phyloP scores from a whole-genome alignment of 768 basidiomycete genomes.

The Leccinellum luteum region DNA sequence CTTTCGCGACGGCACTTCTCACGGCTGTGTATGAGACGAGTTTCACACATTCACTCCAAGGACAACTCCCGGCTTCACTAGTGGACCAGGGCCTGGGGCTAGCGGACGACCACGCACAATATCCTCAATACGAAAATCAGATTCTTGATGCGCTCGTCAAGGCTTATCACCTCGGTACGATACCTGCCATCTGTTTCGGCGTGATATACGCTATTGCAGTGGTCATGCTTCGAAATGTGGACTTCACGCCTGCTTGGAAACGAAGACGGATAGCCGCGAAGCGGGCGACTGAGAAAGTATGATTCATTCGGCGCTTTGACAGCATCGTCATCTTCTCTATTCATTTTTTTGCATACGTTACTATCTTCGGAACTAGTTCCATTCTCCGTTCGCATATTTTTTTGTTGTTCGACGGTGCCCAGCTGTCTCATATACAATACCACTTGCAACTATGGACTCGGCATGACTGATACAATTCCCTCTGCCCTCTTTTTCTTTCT shows the following conservation, averaged over 20 bases:
- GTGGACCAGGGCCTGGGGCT: slow-evolving; percentile 31
- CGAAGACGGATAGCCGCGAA: slow-evolving; percentile 28
- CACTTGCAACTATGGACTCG: slow-evolving; percentile 13
- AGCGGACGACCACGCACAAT: slow-evolving; percentile 28
- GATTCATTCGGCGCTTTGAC: slow-evolving; percentile 16
- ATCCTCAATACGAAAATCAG: slow-evolving; percentile 34
- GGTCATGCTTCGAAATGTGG: slow-evolving; percentile 30
- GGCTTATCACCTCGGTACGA: slow-evolving; percentile 33
- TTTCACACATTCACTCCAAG: slow-evolving; percentile 30
- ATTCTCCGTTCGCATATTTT: not conserved
- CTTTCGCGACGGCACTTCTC: slow-evolving; percentile 36
- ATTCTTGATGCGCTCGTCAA: slow-evolving; percentile 33
- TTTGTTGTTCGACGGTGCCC: not conserved
- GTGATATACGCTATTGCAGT: slow-evolving; percentile 32
- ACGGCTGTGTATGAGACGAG: slow-evolving; percentile 33
- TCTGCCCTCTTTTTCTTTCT: not conserved
- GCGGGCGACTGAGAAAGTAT: slow-evolving; percentile 22
- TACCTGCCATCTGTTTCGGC: slow-evolving; percentile 34
- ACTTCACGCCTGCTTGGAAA: slow-evolving; percentile 34
- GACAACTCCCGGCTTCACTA: slow-evolving; percentile 27
- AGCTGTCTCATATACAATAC: not conserved
- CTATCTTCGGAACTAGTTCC: slow-evolving; percentile 18
- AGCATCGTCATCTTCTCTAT: slow-evolving; percentile 10
- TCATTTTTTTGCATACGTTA: slow-evolving; percentile 15
- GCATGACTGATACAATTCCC: not conserved